Evolutionary conservation across 805 yeast genomes (phyloP).

Genomic region (Candida tibetensis): DNA sequence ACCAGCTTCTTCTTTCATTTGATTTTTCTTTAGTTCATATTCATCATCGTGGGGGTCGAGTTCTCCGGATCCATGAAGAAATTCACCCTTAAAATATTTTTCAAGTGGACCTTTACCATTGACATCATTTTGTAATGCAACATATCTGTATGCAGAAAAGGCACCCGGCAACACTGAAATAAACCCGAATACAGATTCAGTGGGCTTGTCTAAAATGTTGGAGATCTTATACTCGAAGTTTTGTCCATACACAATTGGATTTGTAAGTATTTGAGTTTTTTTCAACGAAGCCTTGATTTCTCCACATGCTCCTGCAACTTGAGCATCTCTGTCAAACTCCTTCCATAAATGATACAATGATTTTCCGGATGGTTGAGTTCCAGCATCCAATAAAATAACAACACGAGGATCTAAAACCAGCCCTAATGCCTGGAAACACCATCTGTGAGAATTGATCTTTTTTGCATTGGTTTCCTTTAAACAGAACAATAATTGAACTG

Average conservation of each 20-base stretch:
- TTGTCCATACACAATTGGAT: slow-evolving; percentile 64
- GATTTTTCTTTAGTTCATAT: slow-evolving; percentile 33
- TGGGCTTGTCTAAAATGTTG: slow-evolving; percentile 63
- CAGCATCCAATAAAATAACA: slow-evolving; percentile 59
- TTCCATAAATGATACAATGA: slow-evolving; percentile 61
- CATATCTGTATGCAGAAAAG: slow-evolving; percentile 60
- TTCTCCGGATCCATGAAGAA: slow-evolving; percentile 54
- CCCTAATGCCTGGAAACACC: slow-evolving; percentile 67
- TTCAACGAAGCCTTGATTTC: slow-evolving; percentile 60
- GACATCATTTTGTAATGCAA: slow-evolving; percentile 55
- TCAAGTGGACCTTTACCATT: slow-evolving; percentile 58
- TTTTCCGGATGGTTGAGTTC: slow-evolving; percentile 59
- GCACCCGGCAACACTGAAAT: slow-evolving; percentile 69
- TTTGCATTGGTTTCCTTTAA: slow-evolving; percentile 61
- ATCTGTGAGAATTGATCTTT: slow-evolving; percentile 64
- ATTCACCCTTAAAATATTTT: slow-evolving; percentile 66
- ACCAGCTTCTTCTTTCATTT: slow-evolving; percentile 43
- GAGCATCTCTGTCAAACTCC: slow-evolving; percentile 55
- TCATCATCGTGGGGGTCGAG: slow-evolving; percentile 58
- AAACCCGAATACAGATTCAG: slow-evolving; percentile 63
- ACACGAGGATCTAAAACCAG: slow-evolving; percentile 56
- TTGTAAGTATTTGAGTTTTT: slow-evolving; percentile 45
- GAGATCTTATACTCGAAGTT: slow-evolving; percentile 68
- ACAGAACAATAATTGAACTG: slow-evolving; percentile 60
- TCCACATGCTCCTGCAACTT: slow-evolving; percentile 72